Conservation (phyloP, 352 stramenopile genomes). For the Phytophthora litchii region DNA sequence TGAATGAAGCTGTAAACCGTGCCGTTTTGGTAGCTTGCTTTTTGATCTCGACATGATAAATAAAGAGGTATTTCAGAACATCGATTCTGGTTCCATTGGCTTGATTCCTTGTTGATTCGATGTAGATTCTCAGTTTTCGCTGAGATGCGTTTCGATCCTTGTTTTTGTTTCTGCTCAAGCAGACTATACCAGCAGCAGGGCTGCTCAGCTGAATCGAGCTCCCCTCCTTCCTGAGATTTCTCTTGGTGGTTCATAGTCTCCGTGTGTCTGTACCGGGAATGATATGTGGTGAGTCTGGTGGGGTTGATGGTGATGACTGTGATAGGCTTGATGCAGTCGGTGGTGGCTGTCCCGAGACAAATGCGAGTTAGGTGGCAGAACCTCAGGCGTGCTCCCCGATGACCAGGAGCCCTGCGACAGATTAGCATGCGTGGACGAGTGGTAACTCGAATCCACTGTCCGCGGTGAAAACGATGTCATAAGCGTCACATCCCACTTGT, state of each 20-base stretch:
- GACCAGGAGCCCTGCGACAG: conserved; percentile 48
- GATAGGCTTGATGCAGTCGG: conserved; percentile 26
- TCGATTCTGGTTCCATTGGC: conserved; percentile 1
- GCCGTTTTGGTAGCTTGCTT: conserved; percentile 16
- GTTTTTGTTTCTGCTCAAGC: conserved; percentile 2
- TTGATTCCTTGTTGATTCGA: conserved; percentile 3
- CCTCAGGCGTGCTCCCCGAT: conserved; percentile 34
- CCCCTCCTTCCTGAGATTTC: conserved; percentile 25
- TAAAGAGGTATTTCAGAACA: conserved; percentile 31
- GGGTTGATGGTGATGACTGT: conserved; percentile 11
- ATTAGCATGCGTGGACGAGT: conserved; percentile 51
- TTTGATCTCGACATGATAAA: conserved; percentile 39
- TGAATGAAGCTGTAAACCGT: conserved; percentile 13
- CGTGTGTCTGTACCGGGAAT: conserved; percentile 25
- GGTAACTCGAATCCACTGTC: conserved; percentile 65
- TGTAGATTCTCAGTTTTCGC: conserved; percentile 9
- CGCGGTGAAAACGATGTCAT: conserved; percentile 59
- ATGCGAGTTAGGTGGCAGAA: conserved; percentile 15
- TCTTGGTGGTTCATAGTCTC: conserved; percentile 29
- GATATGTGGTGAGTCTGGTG: conserved; percentile 14
- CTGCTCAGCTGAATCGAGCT: conserved; percentile 32
- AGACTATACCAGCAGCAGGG: conserved; percentile 1
- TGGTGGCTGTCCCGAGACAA: conserved; percentile 35
- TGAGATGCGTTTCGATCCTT: conserved; percentile 5
- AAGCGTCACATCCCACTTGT: conserved; percentile 68